phyloP scores from a whole-genome alignment of 495 filamentous ascomycete species.

The Diplogelasinospora grovesii region DNA sequence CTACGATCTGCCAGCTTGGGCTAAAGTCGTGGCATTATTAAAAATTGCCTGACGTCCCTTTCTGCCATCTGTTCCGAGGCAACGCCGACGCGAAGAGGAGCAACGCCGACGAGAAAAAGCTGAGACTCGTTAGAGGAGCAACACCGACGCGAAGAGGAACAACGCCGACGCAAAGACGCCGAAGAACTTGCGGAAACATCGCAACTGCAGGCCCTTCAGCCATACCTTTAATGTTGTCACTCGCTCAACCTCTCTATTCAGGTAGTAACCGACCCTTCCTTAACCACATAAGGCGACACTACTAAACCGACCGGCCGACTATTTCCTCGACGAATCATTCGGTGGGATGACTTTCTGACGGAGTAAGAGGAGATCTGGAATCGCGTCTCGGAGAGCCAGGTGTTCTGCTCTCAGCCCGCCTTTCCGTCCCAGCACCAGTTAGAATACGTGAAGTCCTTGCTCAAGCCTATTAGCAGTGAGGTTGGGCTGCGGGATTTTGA shows the following conservation, averaged over 20 bases:
- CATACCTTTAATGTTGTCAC: conserved; percentile 27
- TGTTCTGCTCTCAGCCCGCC: conserved; percentile 15
- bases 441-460: conserved; percentile 18
- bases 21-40: too few species aligned
- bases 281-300: conserved; percentile 25
- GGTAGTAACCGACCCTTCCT: conserved; percentile 23
- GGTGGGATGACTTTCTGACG: conserved; percentile 21
- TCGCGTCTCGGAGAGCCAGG: too few species aligned
- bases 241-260: conserved; percentile 22
- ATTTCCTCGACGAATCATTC: conserved; percentile 27
- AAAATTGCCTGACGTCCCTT: too few species aligned
- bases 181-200: conserved; percentile 17
- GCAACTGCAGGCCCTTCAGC: conserved; percentile 9
- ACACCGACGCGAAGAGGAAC: conserved; percentile 12
- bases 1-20: too few species aligned
- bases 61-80: too few species aligned
- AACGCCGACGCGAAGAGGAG: background rate
- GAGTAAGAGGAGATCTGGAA: conserved; percentile 24
- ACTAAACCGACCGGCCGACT: conserved; percentile 24
- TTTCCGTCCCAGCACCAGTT: conserved; percentile 28
- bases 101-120: background rate
- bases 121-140: background rate
- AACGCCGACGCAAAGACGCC: conserved; percentile 19
- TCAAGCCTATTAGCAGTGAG: conserved; percentile 26
- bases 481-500: conserved; percentile 22